phyloP scores from a whole-genome alignment of 2,329 filamentous ascomycete genomes.

The Passalora sequoiae region DNA sequence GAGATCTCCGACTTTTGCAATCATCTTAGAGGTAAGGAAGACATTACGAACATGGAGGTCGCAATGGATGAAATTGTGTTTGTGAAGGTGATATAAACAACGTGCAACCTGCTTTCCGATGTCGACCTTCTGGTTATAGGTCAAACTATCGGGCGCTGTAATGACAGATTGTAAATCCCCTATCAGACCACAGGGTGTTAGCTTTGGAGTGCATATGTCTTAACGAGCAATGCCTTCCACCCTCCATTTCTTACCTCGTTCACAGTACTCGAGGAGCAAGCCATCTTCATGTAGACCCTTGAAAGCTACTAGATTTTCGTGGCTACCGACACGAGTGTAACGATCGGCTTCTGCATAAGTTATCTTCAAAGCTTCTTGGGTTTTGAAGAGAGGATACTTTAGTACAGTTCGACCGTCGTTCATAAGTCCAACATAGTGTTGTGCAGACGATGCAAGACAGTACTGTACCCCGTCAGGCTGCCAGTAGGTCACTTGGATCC shows the following conservation, averaged over 20 bases:
- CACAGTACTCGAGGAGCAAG: conserved; percentile 10
- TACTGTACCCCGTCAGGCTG: conserved; percentile 4
- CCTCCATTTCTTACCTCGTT: no score
- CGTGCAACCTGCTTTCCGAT: not conserved
- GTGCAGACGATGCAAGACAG: conserved; percentile 6
- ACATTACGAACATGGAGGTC: not conserved
- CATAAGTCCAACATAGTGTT: conserved; percentile 7
- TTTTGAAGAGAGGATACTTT: conserved; percentile 8
- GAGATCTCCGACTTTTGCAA: not conserved
- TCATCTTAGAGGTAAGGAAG: not conserved
- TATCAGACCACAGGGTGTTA: no score
- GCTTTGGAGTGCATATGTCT: no score
- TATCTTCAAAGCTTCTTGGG: not conserved
- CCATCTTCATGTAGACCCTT: conserved; percentile 4
- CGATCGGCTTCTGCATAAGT: conserved; percentile 8
- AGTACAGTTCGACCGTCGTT: conserved; percentile 8
- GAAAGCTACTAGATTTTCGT: conserved; percentile 6
- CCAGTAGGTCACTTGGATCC: no score
- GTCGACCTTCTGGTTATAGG: not conserved
- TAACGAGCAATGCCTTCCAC: no score
- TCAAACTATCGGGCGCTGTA: conserved; percentile 1
- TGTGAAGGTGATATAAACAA: not conserved
- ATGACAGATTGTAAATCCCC: conserved; percentile 2
- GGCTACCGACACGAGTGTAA: conserved; percentile 4
- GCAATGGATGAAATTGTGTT: not conserved